Evolutionary conservation across 176 grass and related monocot species (phyloP), one percentile per base, ranked within the genome.

Genomic region (Bolboschoenus planiculmis): DNA sequence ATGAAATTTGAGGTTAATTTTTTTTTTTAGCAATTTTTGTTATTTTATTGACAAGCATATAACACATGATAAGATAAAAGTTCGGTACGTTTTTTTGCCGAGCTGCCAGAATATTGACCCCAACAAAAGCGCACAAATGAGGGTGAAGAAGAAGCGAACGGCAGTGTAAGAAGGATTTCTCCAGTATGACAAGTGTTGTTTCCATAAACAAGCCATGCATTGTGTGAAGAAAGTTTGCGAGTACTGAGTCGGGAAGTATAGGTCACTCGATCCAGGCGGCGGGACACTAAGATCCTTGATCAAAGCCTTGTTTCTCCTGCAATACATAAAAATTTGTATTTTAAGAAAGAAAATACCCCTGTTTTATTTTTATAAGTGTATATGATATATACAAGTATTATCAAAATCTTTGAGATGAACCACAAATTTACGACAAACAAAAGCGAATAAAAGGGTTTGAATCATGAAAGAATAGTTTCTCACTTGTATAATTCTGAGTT

Each of bases 91-190:
- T 91, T 92, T 97, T 7, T 77, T 39, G 1, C 95, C 95, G 80
- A 94, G 88, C 40, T 94, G 85, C 92, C 95, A 97, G 60, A 97
- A 97, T 34, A 97, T 92, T 43, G 92, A 91, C 23, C 95, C 92
- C 7, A 94, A 89, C 42, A 97, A 61, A 30, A 94, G 90, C 90
- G 29, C 90, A 88, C n/a, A n/a, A n/a, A n/a, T n/a, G n/a, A 7
- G 75, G 64, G 92, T 97, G 78, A 92, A 94, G 71, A 89, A 88
- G 47, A 94, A 91, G 29, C 92, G 84, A 15, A 94, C 85, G 3
- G 92, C 79, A 48, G 90, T 97, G 75, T 94, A 97, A 73, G 95
- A 68, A 82, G 95, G 92, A 61, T 94, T 97, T 80, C 95, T 87
- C 95, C 95, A 97, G 50, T 97, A 97, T 42, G 95, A 97, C 30